These are phyloP conservation scores for Mrakia gelida DNA, from an alignment of 768 basidiomycete species.

Conservation along the genomic window DNA sequence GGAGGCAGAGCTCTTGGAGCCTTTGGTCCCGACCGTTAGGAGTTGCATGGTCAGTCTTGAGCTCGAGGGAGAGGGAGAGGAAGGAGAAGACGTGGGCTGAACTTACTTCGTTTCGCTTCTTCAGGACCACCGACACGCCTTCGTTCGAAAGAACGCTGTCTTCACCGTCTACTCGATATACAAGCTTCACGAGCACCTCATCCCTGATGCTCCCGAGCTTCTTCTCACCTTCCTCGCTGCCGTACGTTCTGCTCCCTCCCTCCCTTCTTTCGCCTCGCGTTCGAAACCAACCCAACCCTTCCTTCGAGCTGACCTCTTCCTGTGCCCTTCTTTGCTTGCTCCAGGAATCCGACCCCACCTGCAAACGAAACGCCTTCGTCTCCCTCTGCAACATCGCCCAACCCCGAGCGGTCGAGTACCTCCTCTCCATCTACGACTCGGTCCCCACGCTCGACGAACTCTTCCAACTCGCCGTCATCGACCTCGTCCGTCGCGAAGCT, in stretches of 20 bases:
- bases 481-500: slow-evolving; percentile 76
- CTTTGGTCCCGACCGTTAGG: slow-evolving; percentile 87
- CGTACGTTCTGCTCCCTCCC: slow-evolving; percentile 38
- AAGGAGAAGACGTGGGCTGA: not conserved
- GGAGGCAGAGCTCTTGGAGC: slow-evolving; percentile 89
- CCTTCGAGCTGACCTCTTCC: not conserved
- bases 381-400: slow-evolving; percentile 76
- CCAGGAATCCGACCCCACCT: slow-evolving; percentile 84
- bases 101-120: not conserved
- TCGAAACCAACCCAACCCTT: no score
- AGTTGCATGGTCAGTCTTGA: slow-evolving; percentile 60
- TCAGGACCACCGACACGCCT: slow-evolving; percentile 89
- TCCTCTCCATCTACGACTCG: slow-evolving; percentile 76
- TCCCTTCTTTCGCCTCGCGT: not conserved
- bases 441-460: slow-evolving; percentile 79
- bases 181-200: slow-evolving; percentile 86
- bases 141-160: slow-evolving; percentile 96
- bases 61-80: not conserved
- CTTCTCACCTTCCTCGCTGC: slow-evolving; percentile 94
- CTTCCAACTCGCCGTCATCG: slow-evolving; percentile 92
- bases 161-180: slow-evolving; percentile 94
- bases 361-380: slow-evolving; percentile 95
- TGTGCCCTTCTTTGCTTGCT: not conserved
- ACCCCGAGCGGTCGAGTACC: slow-evolving; percentile 85
- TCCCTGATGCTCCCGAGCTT: slow-evolving; percentile 93